These are phyloP conservation scores for Podaxis sp. DNA, from an alignment of 768 basidiomycete genomes.

Conservation along the genomic window DNA sequence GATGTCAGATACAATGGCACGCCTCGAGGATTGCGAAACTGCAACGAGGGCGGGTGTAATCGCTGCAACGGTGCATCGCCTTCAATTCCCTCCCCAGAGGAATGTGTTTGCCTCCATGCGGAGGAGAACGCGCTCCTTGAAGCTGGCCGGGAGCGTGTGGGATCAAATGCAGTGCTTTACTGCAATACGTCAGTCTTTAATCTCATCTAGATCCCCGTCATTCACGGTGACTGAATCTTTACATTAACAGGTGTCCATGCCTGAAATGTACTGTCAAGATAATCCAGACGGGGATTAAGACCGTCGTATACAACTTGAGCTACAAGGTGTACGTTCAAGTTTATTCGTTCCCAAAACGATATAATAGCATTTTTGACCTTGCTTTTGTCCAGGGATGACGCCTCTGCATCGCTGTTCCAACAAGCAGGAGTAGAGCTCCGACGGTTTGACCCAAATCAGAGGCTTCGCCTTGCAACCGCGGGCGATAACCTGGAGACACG, in stretches of 20 bases:
- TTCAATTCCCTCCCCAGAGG: constrained; percentile 50
- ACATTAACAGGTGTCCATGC: constrained; percentile 81
- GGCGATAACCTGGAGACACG: constrained; percentile 22
- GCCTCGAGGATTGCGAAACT: constrained; percentile 85
- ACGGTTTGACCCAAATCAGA: constrained; percentile 56
- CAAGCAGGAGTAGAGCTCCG: constrained; percentile 83
- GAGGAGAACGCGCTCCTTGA: constrained; percentile 97
- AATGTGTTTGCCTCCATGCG: constrained; percentile 94
- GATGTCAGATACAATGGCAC: constrained; percentile 90
- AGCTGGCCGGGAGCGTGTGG: constrained; percentile 90
- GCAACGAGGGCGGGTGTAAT: constrained; percentile 87
- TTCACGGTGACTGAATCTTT: not conserved
- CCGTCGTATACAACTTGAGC: constrained; percentile 91
- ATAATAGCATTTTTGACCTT: not conserved
- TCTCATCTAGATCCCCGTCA: not conserved
- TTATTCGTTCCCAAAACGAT: not conserved
- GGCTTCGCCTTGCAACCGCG: constrained; percentile 25
- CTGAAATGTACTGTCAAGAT: constrained; percentile 97
- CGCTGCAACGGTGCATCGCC: constrained; percentile 65
- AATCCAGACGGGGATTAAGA: constrained; percentile 89
- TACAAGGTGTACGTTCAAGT: constrained; percentile 85
- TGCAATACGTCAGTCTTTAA: constrained; percentile 87
- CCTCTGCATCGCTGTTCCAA: constrained; percentile 73
- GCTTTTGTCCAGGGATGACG: constrained; percentile 65
- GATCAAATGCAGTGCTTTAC: constrained; percentile 80